Conservation (phyloP, 768 basidiomycete genomes). For the Tephrocybe rancida region DNA sequence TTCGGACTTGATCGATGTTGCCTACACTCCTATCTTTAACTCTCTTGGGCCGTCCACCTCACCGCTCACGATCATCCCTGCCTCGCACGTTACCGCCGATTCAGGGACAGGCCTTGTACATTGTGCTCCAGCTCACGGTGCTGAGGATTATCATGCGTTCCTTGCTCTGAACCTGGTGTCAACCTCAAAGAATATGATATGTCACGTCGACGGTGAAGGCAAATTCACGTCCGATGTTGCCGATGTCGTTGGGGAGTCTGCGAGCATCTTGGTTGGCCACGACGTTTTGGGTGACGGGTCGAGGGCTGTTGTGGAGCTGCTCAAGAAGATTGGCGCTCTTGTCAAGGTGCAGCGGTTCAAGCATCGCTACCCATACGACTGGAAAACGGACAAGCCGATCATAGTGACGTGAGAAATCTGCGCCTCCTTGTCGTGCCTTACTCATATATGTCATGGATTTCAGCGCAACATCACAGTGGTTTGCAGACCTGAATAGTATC, state of each 20-base stretch:
- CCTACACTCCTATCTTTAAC: conserved; percentile 67
- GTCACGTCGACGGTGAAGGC: conserved; percentile 83
- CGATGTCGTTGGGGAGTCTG: conserved; percentile 55
- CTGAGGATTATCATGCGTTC: conserved; percentile 87
- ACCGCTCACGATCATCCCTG: conserved; percentile 58
- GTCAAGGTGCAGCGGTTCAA: conserved; percentile 70
- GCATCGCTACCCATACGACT: conserved; percentile 95
- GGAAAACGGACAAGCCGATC: conserved; percentile 92
- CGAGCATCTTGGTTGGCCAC: conserved; percentile 60
- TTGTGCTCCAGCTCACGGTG: conserved; percentile 92
- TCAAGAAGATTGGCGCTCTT: conserved; percentile 59
- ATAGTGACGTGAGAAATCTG: conserved; percentile 72
- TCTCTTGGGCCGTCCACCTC: conserved; percentile 26
- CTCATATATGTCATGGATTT: neutral
- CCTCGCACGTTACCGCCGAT: conserved; percentile 77
- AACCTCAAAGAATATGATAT: conserved; percentile 52
- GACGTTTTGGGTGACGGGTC: conserved; percentile 76
- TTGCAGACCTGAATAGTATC: conserved; percentile 87
- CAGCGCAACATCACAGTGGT: conserved; percentile 97
- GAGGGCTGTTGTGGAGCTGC: conserved; percentile 61
- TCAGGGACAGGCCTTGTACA: conserved; percentile 98
- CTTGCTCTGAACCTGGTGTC: conserved; percentile 55
- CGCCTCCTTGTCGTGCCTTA: neutral
- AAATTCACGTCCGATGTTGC: conserved; percentile 63
- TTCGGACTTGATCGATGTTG: conserved; percentile 57